Conservation (phyloP, 129 eudicot genomes). For the Chrysanthemum seticuspe region DNA sequence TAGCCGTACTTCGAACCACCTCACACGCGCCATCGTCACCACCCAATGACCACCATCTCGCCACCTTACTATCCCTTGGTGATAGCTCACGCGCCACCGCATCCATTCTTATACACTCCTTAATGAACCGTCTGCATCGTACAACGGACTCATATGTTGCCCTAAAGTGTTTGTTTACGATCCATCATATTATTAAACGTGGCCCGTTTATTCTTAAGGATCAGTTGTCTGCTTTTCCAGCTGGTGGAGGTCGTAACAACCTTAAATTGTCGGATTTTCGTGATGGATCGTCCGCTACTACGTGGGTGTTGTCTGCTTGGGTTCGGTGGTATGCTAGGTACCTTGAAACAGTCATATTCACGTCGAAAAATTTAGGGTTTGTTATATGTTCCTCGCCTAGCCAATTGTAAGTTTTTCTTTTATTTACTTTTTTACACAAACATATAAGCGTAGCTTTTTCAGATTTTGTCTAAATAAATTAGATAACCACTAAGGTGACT, state of each 20-base stretch:
- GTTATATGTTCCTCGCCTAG: constrained; percentile 23
- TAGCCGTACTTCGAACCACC: constrained; percentile 87
- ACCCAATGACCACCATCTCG: constrained; percentile 58
- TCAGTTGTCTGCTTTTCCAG: constrained; percentile 61
- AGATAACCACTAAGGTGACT: no score
- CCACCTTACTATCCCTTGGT: constrained; percentile 65
- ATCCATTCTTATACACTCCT: constrained; percentile 47
- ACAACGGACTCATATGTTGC: constrained; percentile 64
- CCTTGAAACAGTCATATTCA: constrained; percentile 58
- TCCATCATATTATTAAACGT: constrained; percentile 68
- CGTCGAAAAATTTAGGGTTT: constrained; percentile 49
- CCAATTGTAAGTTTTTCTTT: no score
- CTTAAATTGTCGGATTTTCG: constrained; percentile 77
- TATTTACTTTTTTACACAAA: no score
- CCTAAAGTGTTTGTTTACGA: constrained; percentile 61
- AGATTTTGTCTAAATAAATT: no score
- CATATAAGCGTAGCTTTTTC: no score
- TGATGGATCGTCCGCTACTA: constrained; percentile 54
- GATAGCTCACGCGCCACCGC: constrained; percentile 89
- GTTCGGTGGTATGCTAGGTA: constrained; percentile 70
- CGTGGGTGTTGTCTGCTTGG: constrained; percentile 74
- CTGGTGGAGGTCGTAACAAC: constrained; percentile 60
- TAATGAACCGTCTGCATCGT: constrained; percentile 77
- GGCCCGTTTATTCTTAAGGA: constrained; percentile 86
- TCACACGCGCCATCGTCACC: constrained; percentile 63